Base-by-base conservation (phyloP, 441 rosid species). In the Croton setiger region DNA sequence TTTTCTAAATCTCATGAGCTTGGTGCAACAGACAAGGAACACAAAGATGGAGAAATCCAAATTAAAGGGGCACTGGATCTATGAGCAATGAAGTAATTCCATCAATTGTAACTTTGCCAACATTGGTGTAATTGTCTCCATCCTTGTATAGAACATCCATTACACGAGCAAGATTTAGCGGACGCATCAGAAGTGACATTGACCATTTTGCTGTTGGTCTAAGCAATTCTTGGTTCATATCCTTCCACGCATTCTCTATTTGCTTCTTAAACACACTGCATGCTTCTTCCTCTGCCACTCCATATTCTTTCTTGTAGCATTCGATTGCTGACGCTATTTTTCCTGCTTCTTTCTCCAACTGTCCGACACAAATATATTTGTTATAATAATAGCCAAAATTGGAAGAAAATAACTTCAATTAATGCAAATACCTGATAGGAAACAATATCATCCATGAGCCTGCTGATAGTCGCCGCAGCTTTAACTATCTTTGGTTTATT, bases 221-320 rank as follows among this genome's bases (percentile, higher is more conserved):
- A 0, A 75, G 62, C 4, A 57, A 66, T 35, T 59, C 84, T 54
- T 69, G 41, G 21, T 78, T 79, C 4, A 76, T 63, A 23, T 77
- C 80, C 52, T 79, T 81, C 83, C 87, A 81, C 0, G 75, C 80
- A 23, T 51, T 41, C 7, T 14, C 63, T 0, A 79, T 41, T 17
- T 52, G 44, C n/a, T 69, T 45, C 2, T 18, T 27, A 0, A 82
- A 20, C 21, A 37, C 80, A 14, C 67, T 57, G 1, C 35, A 21
- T 0, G 78, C 79, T 35, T 75, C 74, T 21, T 70, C 41, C 44
- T 71, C 71, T 2, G 71, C 35, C 4, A 60, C 79, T 0, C 71
- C 72, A 27, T 76, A 47, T 12, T 75, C 71, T 6, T 63, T 68
- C 77, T 51, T 68, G 64, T 64, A 71, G 27, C 76, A 69, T 52